A percentile compares a stretch with the other conserved stretches of the same genome.
These are phyloP conservation scores for Pelargonium australe DNA, from an alignment of 441 rosid species.

Conservation along the genomic window DNA sequence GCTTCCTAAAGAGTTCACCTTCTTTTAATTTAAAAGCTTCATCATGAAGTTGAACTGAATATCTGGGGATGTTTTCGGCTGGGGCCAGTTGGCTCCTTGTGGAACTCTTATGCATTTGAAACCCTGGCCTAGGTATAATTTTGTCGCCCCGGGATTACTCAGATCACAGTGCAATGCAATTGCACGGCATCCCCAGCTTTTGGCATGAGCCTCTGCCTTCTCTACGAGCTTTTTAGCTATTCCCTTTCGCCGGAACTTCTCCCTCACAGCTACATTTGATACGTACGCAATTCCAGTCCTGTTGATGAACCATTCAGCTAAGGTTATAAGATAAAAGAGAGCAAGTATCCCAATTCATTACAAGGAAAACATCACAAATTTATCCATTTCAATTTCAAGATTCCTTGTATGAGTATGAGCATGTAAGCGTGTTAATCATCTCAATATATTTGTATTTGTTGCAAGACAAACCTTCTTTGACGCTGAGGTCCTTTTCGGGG, in stretches of 20 bases:
- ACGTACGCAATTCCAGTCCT: constrained; percentile 88
- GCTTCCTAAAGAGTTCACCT: constrained; percentile 10
- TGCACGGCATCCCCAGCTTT: constrained; percentile 79
- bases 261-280: constrained; percentile 85
- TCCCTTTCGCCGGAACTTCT: constrained; percentile 64
- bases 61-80: constrained; percentile 61
- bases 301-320: not conserved
- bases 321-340: not conserved
- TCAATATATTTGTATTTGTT: not conserved
- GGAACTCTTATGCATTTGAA: constrained; percentile 66
- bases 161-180: constrained; percentile 78
- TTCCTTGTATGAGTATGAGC: no score
- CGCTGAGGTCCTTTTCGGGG: constrained; percentile 74
- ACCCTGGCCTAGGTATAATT: constrained; percentile 67
- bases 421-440: no score
- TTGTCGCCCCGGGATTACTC: constrained; percentile 56
- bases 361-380: not conserved
- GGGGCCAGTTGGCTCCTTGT: constrained; percentile 82
- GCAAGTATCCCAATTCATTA: not conserved
- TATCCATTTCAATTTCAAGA: not conserved
- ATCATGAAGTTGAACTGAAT: constrained; percentile 73
- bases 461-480: constrained; percentile 47
- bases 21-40: constrained; percentile 50
- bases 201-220: constrained; percentile 78
- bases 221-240: constrained; percentile 70